Evolutionary conservation across 257 asterid species (phyloP).

Genomic region (Pogostemon cablin): DNA sequence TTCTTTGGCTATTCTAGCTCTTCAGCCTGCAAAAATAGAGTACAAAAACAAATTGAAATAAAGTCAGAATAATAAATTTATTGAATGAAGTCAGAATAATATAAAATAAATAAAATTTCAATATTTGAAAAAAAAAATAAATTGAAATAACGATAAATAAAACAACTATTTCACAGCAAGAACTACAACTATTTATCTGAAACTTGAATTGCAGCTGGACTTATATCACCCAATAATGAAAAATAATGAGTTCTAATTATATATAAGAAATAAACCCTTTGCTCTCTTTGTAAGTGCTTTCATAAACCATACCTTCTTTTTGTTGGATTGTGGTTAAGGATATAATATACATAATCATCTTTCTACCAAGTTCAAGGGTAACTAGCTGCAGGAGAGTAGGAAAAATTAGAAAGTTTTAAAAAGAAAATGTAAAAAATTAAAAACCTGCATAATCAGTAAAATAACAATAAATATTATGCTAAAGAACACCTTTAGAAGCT

Average conservation of each 20-base stretch:
- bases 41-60: too few species aligned
- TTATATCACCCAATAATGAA: not conserved
- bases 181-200: not conserved
- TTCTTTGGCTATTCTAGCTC: too few species aligned
- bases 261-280: not conserved
- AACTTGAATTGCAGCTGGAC: not conserved
- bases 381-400: constrained; percentile 65
- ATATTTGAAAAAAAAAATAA: too few species aligned
- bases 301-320: not conserved
- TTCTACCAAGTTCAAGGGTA: constrained; percentile 94
- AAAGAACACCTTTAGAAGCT: constrained; percentile 67
- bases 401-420: constrained; percentile 4
- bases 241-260: not conserved
- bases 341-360: constrained; percentile 38
- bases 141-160: too few species aligned
- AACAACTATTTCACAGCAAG: too few species aligned
- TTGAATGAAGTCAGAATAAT: too few species aligned
- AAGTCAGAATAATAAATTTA: too few species aligned
- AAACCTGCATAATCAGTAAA: constrained; percentile 19
- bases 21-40: too few species aligned
- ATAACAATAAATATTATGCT: not conserved
- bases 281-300: not conserved
- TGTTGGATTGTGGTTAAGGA: too few species aligned
- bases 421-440: constrained; percentile 15
- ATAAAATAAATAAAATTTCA: too few species aligned